These are phyloP conservation scores for Xylaria sp. DNA, from an alignment of 2,329 filamentous ascomycete species.

Conservation along the genomic window DNA sequence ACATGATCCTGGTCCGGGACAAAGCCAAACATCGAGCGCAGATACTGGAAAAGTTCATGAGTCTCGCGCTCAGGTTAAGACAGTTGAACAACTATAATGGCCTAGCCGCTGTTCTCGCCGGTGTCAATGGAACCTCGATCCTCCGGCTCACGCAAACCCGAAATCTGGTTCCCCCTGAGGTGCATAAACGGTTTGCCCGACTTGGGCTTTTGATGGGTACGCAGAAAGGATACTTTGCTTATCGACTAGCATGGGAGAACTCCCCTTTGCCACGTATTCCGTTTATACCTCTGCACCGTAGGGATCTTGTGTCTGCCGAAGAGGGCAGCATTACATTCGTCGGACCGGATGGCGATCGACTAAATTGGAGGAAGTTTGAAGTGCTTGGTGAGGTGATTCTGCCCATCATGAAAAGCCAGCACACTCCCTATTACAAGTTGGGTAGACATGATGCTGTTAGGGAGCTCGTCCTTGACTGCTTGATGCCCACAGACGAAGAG, in stretches of 20 bases:
- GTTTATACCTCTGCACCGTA: slow-evolving; percentile 82
- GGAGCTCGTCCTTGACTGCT: slow-evolving; percentile 74
- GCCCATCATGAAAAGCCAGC: slow-evolving; percentile 87
- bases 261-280: slow-evolving; percentile 85
- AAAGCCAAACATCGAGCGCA: slow-evolving; percentile 92
- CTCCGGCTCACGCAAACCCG: slow-evolving; percentile 77
- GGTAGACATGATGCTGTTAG: slow-evolving; percentile 63
- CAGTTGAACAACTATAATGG: slow-evolving; percentile 97
- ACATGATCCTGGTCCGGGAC: slow-evolving; percentile 81
- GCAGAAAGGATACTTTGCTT: slow-evolving; percentile 87
- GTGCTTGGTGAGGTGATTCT: slow-evolving; percentile 88
- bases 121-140: slow-evolving; percentile 82
- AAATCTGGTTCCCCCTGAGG: slow-evolving; percentile 63
- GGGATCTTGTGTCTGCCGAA: slow-evolving; percentile 86
- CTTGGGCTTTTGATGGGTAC: slow-evolving; percentile 89
- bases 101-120: slow-evolving; percentile 86
- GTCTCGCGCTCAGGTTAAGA: slow-evolving; percentile 76
- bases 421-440: slow-evolving; percentile 70
- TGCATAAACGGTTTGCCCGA: slow-evolving; percentile 79
- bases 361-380: slow-evolving; percentile 99
- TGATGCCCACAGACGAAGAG: slow-evolving; percentile 80
- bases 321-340: slow-evolving; percentile 90
- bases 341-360: slow-evolving; percentile 63
- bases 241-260: slow-evolving; percentile 97
- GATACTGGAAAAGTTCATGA: slow-evolving; percentile 95